Evolutionary conservation across 78 protist species (phyloP), one percentile per base, ranked within the genome.

Genomic region (Trichosphaerium sp.): DNA sequence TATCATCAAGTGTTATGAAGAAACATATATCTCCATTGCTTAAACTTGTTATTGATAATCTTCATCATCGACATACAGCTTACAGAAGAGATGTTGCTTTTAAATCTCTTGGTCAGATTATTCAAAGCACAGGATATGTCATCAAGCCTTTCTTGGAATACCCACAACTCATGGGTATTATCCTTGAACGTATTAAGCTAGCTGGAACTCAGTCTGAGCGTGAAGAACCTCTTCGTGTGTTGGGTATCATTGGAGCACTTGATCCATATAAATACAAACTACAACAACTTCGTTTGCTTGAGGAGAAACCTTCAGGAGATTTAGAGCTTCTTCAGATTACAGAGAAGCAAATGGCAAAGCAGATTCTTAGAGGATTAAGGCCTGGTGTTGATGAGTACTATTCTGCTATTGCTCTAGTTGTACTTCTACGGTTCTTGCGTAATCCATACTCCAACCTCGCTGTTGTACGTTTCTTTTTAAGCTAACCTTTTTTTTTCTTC

Each of bases 221-320:
- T 32, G 21, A 15, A 18, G 8, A 64, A 68, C 2, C 83, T 89
- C 15, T 59, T 21, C 26, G 96, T 35, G 81, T 74, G 40, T 25
- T 92, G 10, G 97, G 97, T 38, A 74, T 85, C 25, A 32, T 88
- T 7, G 94, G 94, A n/a, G 97, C 97, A 14, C 61, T 83, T 15
- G 97, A 89, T 62, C 97, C 97, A 10, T 61, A 78, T 42, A 28
- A 29, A 15, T 37, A 78, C 40, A 40, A 31, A 44, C 12, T 57
- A 26, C 39, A n/a, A n/a, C 51, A 44, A 18, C 51, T 21, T 15
- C 51, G 31, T 21, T 15, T 18, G 31, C 31, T 15, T 44, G 51
- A 18, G 31, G 15, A 15, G 51, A 18, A 18, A 15, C 31, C 51
- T 4, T 7, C 37, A 35, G 18, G 3, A n/a, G 26, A 4, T 3